These are phyloP conservation scores for Catharanthus roseus DNA, from an alignment of 257 asterid genomes.

Conservation along the genomic window DNA sequence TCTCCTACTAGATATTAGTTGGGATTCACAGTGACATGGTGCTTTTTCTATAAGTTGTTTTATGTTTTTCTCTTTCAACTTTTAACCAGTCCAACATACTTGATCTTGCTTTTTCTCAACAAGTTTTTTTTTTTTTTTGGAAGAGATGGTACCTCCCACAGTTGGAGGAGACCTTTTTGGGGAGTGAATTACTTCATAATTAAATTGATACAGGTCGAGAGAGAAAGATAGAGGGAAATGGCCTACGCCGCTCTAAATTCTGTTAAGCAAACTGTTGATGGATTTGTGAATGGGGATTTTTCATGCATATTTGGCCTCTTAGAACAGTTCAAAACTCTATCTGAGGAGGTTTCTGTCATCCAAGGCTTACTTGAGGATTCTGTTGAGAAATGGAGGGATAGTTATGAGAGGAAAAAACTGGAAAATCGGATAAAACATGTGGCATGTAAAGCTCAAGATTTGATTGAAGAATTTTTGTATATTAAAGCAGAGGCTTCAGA, in stretches of 20 bases:
- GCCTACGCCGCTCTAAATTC: not conserved
- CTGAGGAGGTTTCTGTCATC: constrained; percentile 10
- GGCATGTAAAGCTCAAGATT: constrained; percentile 20
- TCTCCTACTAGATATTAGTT: too few species aligned
- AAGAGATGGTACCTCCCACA: too few species aligned
- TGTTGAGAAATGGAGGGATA: constrained; percentile 9
- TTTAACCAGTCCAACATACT: too few species aligned
- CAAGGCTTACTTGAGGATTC: constrained; percentile 22
- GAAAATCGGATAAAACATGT: constrained; percentile 18
- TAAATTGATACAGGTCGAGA: not conserved
- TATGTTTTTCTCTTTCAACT: too few species aligned
- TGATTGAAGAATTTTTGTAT: constrained; percentile 15
- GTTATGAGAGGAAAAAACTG: constrained; percentile 11
- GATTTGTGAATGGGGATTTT: not conserved
- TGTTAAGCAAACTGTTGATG: not conserved
- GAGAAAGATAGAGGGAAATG: not conserved
- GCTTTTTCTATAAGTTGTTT: too few species aligned
- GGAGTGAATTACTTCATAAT: too few species aligned
- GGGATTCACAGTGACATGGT: too few species aligned
- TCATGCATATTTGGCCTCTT: not conserved
- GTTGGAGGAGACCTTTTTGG: too few species aligned
- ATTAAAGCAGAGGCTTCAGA: constrained; percentile 6
- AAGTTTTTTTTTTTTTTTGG: too few species aligned
- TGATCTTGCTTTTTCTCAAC: too few species aligned
- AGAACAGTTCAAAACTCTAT: constrained; percentile 9